Evolutionary conservation across 2,329 filamentous ascomycete genomes (phyloP).

Genomic region (Beauveria pseudobassiana): DNA sequence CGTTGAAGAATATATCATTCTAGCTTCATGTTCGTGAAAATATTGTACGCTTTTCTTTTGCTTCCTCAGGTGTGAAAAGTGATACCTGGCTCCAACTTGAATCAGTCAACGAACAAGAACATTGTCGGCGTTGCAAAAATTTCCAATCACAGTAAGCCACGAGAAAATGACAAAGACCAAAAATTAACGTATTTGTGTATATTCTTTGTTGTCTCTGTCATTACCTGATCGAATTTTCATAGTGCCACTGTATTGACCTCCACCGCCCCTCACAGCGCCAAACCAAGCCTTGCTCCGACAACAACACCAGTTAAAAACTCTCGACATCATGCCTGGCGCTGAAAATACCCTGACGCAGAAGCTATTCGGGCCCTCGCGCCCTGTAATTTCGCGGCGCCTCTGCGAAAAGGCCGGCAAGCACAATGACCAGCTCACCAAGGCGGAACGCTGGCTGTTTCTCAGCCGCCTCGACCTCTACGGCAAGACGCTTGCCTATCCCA

Average conservation of each 20-base stretch:
- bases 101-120: no score
- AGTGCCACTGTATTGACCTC: neutral
- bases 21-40: no score
- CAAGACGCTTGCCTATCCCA: slow-evolving; percentile 12
- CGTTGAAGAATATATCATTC: no score
- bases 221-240: neutral
- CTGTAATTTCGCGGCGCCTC: slow-evolving; percentile 4
- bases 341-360: neutral
- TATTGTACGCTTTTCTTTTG: no score
- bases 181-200: no score
- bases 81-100: no score
- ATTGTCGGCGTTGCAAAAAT: no score
- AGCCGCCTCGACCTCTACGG: slow-evolving; percentile 15
- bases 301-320: neutral
- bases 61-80: no score
- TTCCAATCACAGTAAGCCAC: no score
- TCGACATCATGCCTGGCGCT: neutral
- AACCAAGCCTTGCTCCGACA: neutral
- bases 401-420: slow-evolving; percentile 14
- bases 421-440: slow-evolving; percentile 14
- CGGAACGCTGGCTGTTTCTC: slow-evolving; percentile 13
- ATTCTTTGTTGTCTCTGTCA: no score
- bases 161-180: neutral
- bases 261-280: neutral
- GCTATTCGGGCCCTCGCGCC: neutral